Base-by-base conservation (phyloP, 2,329 filamentous ascomycete species). In the Microsporum ferrugineum region DNA sequence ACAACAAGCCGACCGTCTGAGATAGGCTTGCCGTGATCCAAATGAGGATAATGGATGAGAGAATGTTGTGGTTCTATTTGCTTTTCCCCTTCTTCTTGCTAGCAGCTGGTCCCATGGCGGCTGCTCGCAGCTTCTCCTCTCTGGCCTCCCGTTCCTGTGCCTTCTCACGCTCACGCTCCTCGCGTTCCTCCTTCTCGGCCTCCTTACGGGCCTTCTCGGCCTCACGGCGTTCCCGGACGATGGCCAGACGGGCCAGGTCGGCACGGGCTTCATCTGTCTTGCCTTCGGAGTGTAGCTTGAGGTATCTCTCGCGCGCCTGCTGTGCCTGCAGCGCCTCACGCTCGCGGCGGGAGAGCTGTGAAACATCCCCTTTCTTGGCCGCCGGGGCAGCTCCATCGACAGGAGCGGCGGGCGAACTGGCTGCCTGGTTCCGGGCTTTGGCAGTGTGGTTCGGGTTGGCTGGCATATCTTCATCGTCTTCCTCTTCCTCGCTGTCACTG, bases 231-330 rank as follows among this genome's bases (percentile, higher is more conserved):
- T 96, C 89, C 56, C 86, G 84, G 66, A 99, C 90, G 63, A 92
- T 72, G 73, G 80, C 85, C 70, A 99, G 77, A 61, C 94, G 84
- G 62, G 90, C 92, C 67, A 97, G 71, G 75, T 99, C 94, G 3
- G 89, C 87, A 73, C 89, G 88, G 56, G 92, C 91, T 80, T 96
- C 89, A 63, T 99, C 94, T 51, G 94, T 97, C 84, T 97, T 97
- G 70, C 92, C 92, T 71, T 91, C 88, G 61, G 91, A 89, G 70
- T 96, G 92, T 68, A 96, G 75, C 77, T 95, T 95, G 79, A 90
- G 84, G 71, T 96, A 96, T 67, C 86, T 83, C 79, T 96, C 91
- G 74, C 91, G 91, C 34, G 89, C 90, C 72, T 92, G 88, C 65
- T 88, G 86, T 1, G 91, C 91, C 77, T 96, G 88, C 38, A 94